Base-by-base conservation (phyloP, 805 yeast genomes). In the Kazachstania martiniae region DNA sequence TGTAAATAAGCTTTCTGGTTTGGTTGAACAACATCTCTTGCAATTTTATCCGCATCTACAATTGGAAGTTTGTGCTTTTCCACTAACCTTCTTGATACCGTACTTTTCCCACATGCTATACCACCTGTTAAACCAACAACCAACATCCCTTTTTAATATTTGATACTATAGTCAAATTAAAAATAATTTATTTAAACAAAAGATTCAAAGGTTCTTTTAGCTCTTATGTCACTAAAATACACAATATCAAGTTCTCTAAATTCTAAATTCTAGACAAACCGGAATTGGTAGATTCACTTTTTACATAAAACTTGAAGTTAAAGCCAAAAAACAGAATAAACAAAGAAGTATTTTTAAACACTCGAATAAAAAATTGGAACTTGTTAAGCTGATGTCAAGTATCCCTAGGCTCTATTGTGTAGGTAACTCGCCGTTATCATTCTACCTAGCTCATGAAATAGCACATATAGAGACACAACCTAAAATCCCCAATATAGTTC, bases 51-150 rank as follows among this genome's bases (percentile, higher is more conserved):
- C 1, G 98, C 97, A 60, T 91, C 98, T 1, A 91, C 67, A 1
- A 91, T 57, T 0, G 79, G 67, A 4, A 81, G 37, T 2, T 62
- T 49, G 47, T 76, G 67, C 8, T 71, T 58, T 8, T 71, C 68
- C 4, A 54, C 39, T 8, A 91, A 58, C 22, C 70, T 55, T 12
- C 59, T 49, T 0, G 95, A 83, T 0, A 83, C 96, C 0, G 97
- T 89, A 13, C 94, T 79, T 49, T 91, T 91, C 3, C 99, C 99
- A n/a, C 91, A 70, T 4, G 95, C 95, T 31, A 91, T 91, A 2
- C 96, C 95, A 2, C 99, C 99, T 0, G 98, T 91, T n/a, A 91
- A 68, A 1, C 99, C 99, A 5, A 91, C 70, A 21, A 91, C 68
- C 28, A 91, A 68, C 98, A 91, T 36, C 12, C 8, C 16, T 19